phyloP scores from a whole-genome alignment of 148 eudicot genomes.

The Cornus kousa region DNA sequence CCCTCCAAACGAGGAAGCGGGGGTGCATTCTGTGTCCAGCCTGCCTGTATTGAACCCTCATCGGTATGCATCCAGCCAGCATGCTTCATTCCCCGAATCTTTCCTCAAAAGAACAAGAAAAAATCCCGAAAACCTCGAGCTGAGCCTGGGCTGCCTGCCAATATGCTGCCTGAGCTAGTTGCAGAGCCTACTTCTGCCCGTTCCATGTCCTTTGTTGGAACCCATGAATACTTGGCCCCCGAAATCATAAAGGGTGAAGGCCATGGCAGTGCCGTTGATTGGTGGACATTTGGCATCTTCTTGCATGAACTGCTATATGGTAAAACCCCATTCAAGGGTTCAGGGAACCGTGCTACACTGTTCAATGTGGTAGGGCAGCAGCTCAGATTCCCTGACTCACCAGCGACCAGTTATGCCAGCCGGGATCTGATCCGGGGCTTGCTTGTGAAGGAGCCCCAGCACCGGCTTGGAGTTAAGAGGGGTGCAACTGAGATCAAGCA shows the following conservation, averaged over 20 bases:
- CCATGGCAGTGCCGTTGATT: slow-evolving; percentile 88
- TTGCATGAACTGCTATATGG: slow-evolving; percentile 74
- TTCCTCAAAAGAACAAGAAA: slow-evolving; percentile 61
- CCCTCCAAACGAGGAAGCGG: slow-evolving; percentile 37
- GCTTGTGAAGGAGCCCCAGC: slow-evolving; percentile 76
- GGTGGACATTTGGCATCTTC: slow-evolving; percentile 91
- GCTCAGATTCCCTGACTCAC: slow-evolving; percentile 66
- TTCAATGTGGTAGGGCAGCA: slow-evolving; percentile 85
- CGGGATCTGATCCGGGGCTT: slow-evolving; percentile 70
- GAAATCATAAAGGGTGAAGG: slow-evolving; percentile 90
- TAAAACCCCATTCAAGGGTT: slow-evolving; percentile 81
- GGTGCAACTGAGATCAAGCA: slow-evolving; percentile 91
- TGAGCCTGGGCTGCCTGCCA: slow-evolving; percentile 28
- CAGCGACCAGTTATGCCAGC: slow-evolving; percentile 62
- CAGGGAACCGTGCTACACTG: slow-evolving; percentile 81
- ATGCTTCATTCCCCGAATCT: slow-evolving; percentile 67
- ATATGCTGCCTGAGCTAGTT: slow-evolving; percentile 55
- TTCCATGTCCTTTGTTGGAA: slow-evolving; percentile 88
- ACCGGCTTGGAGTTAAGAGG: slow-evolving; percentile 69
- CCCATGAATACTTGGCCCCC: slow-evolving; percentile 80
- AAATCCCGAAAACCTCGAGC: slow-evolving; percentile 37
- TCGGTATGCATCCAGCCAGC: slow-evolving; percentile 68
- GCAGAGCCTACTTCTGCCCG: slow-evolving; percentile 83
- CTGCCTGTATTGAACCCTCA: slow-evolving; percentile 71
- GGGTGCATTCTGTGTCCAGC: slow-evolving; percentile 61